These are phyloP conservation scores for Mucor sp. DNA, from an alignment of 371 early-diverging fungal species.

Conservation along the genomic window DNA sequence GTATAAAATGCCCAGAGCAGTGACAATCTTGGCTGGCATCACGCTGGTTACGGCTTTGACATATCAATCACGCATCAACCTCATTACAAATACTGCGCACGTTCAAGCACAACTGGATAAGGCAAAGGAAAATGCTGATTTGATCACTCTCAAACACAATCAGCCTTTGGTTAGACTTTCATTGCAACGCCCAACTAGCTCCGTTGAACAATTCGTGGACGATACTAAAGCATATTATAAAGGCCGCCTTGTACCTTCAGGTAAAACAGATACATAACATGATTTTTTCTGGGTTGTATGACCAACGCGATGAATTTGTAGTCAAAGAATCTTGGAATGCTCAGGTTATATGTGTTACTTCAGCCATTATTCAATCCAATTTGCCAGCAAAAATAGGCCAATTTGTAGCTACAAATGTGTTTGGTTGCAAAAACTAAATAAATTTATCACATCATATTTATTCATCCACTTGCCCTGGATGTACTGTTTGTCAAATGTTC, in stretches of 20 bases:
- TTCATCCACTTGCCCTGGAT: background rate
- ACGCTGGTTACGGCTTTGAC: constrained; percentile 37
- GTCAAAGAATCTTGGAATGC: constrained; percentile 48
- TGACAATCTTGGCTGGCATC: constrained; percentile 38
- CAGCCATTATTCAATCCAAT: constrained; percentile 35
- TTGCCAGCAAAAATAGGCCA: constrained; percentile 21
- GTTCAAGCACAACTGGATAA: constrained; percentile 21
- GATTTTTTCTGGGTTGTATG: constrained; percentile 1
- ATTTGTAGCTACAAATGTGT: constrained; percentile 33
- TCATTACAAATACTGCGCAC: constrained; percentile 23
- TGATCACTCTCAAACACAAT: background rate
- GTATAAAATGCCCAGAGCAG: constrained; percentile 32
- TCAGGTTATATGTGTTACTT: constrained; percentile 34
- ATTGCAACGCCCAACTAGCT: constrained; percentile 15
- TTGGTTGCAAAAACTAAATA: constrained; percentile 13
- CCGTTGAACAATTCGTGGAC: constrained; percentile 21
- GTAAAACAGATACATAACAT: constrained; percentile 13
- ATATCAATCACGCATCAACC: constrained; percentile 31
- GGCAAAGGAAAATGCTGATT: constrained; percentile 17
- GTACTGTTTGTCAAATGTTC: background rate
- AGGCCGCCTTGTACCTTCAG: constrained; percentile 28
- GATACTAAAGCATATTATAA: constrained; percentile 20
- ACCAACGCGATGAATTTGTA: constrained; percentile 7
- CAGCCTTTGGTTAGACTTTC: constrained; percentile 15
- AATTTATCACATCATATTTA: background rate